Conservation (phyloP, 2,329 filamentous ascomycete genomes). For the Ophiostoma triangulosporum region DNA sequence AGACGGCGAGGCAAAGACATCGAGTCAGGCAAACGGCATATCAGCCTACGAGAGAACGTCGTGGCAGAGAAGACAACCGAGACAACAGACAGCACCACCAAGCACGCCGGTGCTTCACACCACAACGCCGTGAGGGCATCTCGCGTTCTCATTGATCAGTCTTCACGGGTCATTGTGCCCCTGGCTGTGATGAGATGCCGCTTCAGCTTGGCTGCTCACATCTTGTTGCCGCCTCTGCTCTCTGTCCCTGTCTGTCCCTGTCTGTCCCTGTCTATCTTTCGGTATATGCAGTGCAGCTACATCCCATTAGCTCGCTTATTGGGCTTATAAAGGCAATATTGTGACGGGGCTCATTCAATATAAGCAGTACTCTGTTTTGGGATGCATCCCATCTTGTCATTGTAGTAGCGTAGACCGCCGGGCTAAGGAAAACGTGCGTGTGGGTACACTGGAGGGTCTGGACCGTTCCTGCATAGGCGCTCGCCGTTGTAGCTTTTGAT, state of each 20-base stretch:
- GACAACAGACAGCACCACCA: no score
- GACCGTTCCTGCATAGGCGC: not conserved
- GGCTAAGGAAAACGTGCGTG: not conserved
- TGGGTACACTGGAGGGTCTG: not conserved
- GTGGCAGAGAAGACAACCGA: not conserved
- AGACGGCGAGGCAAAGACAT: not conserved
- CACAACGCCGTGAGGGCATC: not conserved
- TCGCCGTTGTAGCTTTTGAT: not conserved
- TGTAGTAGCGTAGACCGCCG: not conserved
- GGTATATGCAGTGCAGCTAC: constrained; percentile 1
- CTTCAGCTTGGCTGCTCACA: not conserved
- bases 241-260: not conserved
- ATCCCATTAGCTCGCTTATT: constrained; percentile 2
- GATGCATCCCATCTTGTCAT: not conserved
- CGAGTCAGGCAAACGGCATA: not conserved
- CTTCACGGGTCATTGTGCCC: not conserved
- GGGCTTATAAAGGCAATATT: not conserved
- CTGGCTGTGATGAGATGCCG: not conserved
- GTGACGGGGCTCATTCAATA: constrained; percentile 1
- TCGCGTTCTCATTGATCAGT: not conserved
- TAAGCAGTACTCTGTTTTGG: not conserved
- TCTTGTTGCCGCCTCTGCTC: not conserved
- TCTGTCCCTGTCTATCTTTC: not conserved
- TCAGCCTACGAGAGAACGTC: not conserved
- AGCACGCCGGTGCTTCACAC: not conserved